Percentiles rank a stretch among this genome's conserved stretches.
Evolutionary conservation across 2,329 filamentous ascomycete genomes (phyloP).

Genomic region (Periconia sp.): DNA sequence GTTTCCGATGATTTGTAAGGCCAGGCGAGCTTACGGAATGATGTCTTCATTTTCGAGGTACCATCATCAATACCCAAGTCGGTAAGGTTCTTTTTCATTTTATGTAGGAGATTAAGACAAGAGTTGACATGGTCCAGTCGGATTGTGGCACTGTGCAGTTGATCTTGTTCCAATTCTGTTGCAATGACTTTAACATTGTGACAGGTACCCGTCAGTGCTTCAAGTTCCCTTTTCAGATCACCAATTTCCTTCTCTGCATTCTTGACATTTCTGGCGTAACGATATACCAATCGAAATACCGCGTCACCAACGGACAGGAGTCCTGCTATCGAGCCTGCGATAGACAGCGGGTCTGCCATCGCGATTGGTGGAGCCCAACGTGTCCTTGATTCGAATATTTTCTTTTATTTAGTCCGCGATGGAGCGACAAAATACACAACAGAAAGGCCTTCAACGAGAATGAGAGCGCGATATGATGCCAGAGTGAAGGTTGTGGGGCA

Average conservation of each 20-base stretch:
- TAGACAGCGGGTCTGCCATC: slow-evolving; percentile 18
- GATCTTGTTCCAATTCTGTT: slow-evolving; percentile 14
- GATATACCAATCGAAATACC: slow-evolving; percentile 15
- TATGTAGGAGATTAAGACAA: slow-evolving; percentile 9
- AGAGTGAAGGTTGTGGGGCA: too few relatives aligned
- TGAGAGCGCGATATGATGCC: too few relatives aligned
- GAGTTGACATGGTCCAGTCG: slow-evolving; percentile 13
- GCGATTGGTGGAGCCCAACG: too few relatives aligned
- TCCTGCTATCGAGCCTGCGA: slow-evolving; percentile 21
- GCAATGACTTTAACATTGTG: slow-evolving; percentile 15
- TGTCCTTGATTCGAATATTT: too few relatives aligned
- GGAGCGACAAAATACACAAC: too few relatives aligned
- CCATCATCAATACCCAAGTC: not conserved
- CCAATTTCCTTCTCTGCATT: slow-evolving; percentile 15
- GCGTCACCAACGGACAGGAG: slow-evolving; percentile 16
- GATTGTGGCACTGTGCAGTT: not conserved
- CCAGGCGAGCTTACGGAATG: too few relatives aligned
- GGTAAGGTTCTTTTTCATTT: slow-evolving; percentile 8
- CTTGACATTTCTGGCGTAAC: slow-evolving; percentile 14
- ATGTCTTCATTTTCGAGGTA: slow-evolving; percentile 6
- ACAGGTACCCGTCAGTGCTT: slow-evolving; percentile 9
- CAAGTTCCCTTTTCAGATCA: slow-evolving; percentile 13
- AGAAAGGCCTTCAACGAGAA: too few relatives aligned
- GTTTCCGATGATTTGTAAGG: too few relatives aligned
- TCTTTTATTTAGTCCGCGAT: too few relatives aligned